phyloP scores from a whole-genome alignment of 2,329 filamentous ascomycete genomes.

The Zymoseptoria crescenta region DNA sequence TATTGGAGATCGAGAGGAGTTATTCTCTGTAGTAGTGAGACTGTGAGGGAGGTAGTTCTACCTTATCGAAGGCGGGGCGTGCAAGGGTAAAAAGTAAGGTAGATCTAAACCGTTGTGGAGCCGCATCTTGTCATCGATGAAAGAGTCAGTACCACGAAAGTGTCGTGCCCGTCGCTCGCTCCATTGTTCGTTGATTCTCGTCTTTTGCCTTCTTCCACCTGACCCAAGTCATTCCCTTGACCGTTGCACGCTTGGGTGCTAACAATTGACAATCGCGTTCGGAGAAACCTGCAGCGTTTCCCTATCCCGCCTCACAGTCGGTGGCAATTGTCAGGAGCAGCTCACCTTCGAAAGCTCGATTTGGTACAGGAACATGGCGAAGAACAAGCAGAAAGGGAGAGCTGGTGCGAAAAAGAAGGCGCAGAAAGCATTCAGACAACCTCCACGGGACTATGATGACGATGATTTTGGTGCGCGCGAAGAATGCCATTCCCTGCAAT shows the following conservation, averaged over 20 bases:
- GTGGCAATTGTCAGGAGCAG: not conserved
- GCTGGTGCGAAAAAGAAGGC: constrained; percentile 18
- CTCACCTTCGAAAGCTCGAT: not conserved
- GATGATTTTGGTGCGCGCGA: constrained; percentile 1
- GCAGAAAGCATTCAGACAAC: constrained; percentile 2
- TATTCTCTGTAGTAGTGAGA: too few species aligned
- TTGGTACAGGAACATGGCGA: constrained; percentile 5
- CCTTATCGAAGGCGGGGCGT: not conserved
- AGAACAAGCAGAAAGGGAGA: not conserved
- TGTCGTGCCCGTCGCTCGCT: constrained; percentile 5
- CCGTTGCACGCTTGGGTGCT: not conserved
- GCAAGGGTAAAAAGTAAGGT: not conserved
- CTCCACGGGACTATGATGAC: not conserved
- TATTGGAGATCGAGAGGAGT: not conserved
- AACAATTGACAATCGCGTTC: not conserved
- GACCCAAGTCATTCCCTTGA: constrained; percentile 10
- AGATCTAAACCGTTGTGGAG: not conserved
- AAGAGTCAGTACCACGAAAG: not conserved
- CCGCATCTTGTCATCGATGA: constrained; percentile 6
- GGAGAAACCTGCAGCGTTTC: not conserved
- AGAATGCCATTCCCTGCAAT: not conserved
- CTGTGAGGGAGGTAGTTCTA: not conserved
- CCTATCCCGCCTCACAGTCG: not conserved
- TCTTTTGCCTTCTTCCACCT: not conserved
- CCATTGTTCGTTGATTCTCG: constrained; percentile 1